Base-by-base conservation (phyloP, 306 rosid genomes). In the Trifolium subterraneum region DNA sequence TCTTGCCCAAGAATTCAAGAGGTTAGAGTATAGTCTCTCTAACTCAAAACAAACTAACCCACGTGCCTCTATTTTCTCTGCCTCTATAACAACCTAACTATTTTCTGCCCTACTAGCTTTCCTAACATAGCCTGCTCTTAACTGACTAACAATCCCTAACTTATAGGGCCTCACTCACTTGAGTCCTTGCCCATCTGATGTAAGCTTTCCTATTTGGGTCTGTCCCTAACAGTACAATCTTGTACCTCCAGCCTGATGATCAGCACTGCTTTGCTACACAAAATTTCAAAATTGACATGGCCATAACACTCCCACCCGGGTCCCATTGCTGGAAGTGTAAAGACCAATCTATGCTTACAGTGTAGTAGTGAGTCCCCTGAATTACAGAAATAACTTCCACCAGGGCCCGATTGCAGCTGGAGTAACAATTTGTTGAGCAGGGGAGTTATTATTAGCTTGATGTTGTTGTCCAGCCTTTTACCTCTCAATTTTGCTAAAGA, bases 161-260 rank as follows among this genome's bases (percentile, higher is more conserved):
- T 13, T 19, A 44, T 13, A 66, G 71, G n/a, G 39, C 56, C 56
- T 66, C 14, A 9, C 20, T 22, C 20, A 16, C 48, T 10, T 36
- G 29, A 63, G 11, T 63, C 68, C 47, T 36, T 63, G 29, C 48
- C 48, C 48, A 35, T 36, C n/a, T 63, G 47, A 16, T 65, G 71
- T 23, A 66, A 13, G 38, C 20, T 42, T 66, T 65, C 55, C 38
- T 10, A 65, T 23, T 42, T 20, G 71, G 55, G 12, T 6, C n/a
- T 41, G 22, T 42, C 33, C 52, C 38, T 44, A 25, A 66, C 52
- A 65, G 70, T 20, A 22, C 36, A 42, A 42, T 23, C 7, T 25
- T 22, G 14, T 42, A 66, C 55, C 38, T 42, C 71, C 19, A 22
- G 38, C 38, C 20, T 13, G 36, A 41, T 65, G 36, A 66, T 23